Conservation (phyloP, 2,329 filamentous ascomycete genomes). For the Catunica adiposa region DNA sequence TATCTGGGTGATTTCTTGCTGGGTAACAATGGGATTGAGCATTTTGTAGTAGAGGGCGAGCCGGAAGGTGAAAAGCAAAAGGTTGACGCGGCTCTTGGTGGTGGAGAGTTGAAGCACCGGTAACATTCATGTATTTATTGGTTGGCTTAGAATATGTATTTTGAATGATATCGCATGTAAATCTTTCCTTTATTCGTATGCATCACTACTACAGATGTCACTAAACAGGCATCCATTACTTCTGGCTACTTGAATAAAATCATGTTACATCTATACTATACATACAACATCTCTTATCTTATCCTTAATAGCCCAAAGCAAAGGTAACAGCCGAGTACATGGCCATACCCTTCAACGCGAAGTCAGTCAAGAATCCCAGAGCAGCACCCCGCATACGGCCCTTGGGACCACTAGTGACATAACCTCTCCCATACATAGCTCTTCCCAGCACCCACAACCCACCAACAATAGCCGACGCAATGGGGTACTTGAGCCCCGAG, state of each 20-base stretch:
- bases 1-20: conserved; percentile 70
- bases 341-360: conserved; percentile 27
- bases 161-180: not conserved
- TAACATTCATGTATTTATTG: not conserved
- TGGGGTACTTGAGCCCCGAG: conserved; percentile 38
- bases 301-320: conserved; percentile 21
- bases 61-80: conserved; percentile 15
- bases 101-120: not conserved
- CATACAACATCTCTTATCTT: not conserved
- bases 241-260: not conserved
- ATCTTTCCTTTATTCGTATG: not conserved
- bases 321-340: conserved; percentile 27
- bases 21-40: conserved; percentile 50
- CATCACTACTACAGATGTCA: not conserved
- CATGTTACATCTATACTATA: not conserved
- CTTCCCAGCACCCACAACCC: conserved; percentile 36
- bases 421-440: conserved; percentile 39
- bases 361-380: conserved; percentile 22
- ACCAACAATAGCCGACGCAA: conserved; percentile 32
- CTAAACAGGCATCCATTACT: not conserved
- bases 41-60: conserved; percentile 16
- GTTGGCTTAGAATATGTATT: not conserved
- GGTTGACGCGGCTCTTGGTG: conserved; percentile 14
- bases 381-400: conserved; percentile 28
- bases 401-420: conserved; percentile 30